These are phyloP conservation scores for Paspalum notatum DNA, from an alignment of 176 grass and related monocot genomes.

Conservation along the genomic window DNA sequence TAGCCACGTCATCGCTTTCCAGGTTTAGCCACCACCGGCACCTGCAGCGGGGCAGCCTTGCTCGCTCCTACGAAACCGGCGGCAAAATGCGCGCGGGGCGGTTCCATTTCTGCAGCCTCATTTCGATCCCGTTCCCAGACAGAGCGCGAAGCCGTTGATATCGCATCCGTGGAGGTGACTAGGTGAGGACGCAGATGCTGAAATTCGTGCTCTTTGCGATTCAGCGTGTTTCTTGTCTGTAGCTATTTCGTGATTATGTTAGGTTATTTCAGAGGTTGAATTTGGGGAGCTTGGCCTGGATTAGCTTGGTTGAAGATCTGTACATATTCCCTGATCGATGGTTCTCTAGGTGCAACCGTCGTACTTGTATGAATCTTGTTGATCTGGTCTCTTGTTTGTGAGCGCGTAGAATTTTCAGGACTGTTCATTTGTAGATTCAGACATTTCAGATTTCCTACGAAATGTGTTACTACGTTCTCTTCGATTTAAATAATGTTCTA, in stretches of 20 bases:
- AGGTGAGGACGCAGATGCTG: slow-evolving; percentile 25
- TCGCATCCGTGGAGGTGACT: not conserved
- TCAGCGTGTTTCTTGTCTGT: not conserved
- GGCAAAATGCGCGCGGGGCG: slow-evolving; percentile 11
- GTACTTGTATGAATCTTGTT: slow-evolving; percentile 14
- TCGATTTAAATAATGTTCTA: not conserved
- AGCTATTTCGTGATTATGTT: not conserved
- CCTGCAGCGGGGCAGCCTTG: not conserved
- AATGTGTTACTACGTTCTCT: not conserved
- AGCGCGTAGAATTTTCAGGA: not conserved
- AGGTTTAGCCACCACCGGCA: not conserved
- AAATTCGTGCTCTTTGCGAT: not conserved
- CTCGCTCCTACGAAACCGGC: slow-evolving; percentile 34
- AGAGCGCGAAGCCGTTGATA: not conserved
- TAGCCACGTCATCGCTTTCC: slow-evolving; percentile 23
- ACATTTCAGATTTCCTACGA: not conserved
- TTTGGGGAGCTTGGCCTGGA: not conserved
- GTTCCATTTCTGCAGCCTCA: slow-evolving; percentile 21
- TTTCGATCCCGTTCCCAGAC: not conserved
- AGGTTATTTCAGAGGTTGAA: not conserved
- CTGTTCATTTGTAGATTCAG: not conserved
- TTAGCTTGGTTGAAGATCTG: not conserved
- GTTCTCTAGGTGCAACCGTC: not conserved
- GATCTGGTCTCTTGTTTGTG: not conserved
- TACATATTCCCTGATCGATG: too few species aligned